Evolutionary conservation across 768 basidiomycete genomes (phyloP), one percentile per base, ranked within the genome.

Genomic region (Symmetrospora coprosmae): DNA sequence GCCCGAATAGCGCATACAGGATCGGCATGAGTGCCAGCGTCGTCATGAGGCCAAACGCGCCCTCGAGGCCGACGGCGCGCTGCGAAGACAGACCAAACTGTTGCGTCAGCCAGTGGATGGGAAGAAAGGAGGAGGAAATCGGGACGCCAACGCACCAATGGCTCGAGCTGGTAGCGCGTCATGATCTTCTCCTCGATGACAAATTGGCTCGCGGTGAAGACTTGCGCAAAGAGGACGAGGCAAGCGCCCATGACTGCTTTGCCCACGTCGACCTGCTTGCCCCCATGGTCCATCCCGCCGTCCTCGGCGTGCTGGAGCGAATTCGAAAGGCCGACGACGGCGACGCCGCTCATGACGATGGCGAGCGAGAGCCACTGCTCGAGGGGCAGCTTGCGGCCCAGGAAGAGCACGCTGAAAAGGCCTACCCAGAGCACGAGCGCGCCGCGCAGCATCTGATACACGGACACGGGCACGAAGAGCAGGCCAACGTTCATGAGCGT

Each of bases 111-210:
- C 25, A 1, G 51, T 21, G 16, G 9, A 8, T 40, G 33, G 19
- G 17, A 16, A 17, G 39, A n/a, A n/a, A n/a, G n/a, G n/a, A n/a
- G n/a, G n/a, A n/a, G n/a, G n/a, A 16, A 27, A 27, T 25, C 2
- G 23, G 8, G 31, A 4, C 7, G 27, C 35, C 14, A 16, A 65
- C 71, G 48, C 60, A 89, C 80, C 35, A 97, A 79, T 14, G 94
- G 92, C 45, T 82, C 80, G 38, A 96, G 84, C 33, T 81, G 77
- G 76, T 92, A 91, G 48, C 79, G 80, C 69, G 81, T 76, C 84
- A 97, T 83, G 67, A 97, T 90, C 76, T 86, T 91, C 75, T 96
- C 92, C 78, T 97, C 94, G 16, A 94, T 79, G 43, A 96, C 91
- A 70, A 91, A 91, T 71, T 91, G 89, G 9, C 82, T 81, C 56